Evolutionary conservation across 306 rosid species (phyloP), one percentile per base, ranked within the genome.

Genomic region (Castanea crenata): DNA sequence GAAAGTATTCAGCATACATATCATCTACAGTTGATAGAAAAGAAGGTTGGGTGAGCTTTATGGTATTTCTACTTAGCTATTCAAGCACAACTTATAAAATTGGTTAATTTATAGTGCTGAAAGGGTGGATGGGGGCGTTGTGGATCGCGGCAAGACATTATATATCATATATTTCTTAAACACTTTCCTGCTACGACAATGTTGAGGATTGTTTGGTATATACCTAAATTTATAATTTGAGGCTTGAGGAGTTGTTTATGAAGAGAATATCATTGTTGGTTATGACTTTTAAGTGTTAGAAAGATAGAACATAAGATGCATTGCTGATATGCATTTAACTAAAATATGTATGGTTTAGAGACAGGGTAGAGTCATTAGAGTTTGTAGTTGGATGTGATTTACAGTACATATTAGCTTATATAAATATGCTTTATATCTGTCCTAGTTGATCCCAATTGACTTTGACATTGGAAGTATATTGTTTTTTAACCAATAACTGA

Each of bases 1-100:
- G 84, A 82, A 79, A 88, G 94, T 80, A 90, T 93, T 81, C 93
- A 11, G 81, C 85, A 87, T 85, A 83, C 79, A 83, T 89, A 71
- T 62, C 80, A 51, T 78, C 89, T 35, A 78, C 68, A 14, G 73
- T 44, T 76, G 86, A 78, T 25, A 80, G 72, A 19, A 57, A 41
- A 31, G 90, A 89, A 84, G 99, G 98, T 95, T 62, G 44, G 85
- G 68, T 46, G 67, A 21, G 56, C 7, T 73, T 79, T 69, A 31
- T 51, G 1, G 73, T 34, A 46, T 78, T 80, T 77, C 3, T 61
- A n/a, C 15, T 63, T 51, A 19, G 31, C 5, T 5, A 20, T 1
- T 69, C 56, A 12, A 19, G 6, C 25, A 19, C 10, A 18, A 65
- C 49, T 14, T 35, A 27, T 34, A 68, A 34, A 13, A 35, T 68